phyloP scores from a whole-genome alignment of 805 yeast genomes.

The Sungouiella thailandica region DNA sequence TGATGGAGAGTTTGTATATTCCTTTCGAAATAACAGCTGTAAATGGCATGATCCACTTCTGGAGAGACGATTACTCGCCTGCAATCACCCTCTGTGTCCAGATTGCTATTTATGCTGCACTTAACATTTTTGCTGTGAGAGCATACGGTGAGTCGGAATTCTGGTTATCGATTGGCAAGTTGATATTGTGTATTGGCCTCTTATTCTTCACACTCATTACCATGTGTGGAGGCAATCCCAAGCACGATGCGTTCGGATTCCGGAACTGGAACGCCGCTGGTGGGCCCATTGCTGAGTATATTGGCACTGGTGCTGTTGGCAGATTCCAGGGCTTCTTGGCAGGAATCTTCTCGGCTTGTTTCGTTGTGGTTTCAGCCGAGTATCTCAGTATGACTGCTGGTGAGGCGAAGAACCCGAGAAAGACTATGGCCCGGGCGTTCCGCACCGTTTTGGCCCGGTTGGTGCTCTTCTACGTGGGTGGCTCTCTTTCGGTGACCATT shows the following conservation, averaged over 20 bases:
- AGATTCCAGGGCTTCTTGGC: conserved; percentile 40
- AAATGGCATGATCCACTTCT: conserved; percentile 50
- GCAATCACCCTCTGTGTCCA: conserved; percentile 43
- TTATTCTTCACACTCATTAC: conserved; percentile 71
- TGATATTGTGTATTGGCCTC: conserved; percentile 65
- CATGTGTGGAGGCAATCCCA: conserved; percentile 86
- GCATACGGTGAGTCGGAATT: conserved; percentile 82
- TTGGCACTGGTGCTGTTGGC: conserved; percentile 33
- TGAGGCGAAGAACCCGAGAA: conserved; percentile 40
- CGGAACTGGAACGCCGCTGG: conserved; percentile 35
- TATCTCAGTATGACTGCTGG: conserved; percentile 42
- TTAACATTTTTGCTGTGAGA: conserved; percentile 66
- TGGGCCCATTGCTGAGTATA: conserved; percentile 37
- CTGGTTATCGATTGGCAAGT: conserved; percentile 62
- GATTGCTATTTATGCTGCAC: conserved; percentile 35
- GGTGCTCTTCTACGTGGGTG: conserved; percentile 41
- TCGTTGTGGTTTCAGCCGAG: conserved; percentile 41
- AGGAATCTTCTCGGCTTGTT: conserved; percentile 33
- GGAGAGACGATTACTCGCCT: conserved; percentile 46
- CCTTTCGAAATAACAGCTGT: conserved; percentile 26
- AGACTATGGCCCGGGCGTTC: conserved; percentile 35
- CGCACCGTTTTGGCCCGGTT: conserved; percentile 41
- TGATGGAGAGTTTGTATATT: conserved; percentile 39
- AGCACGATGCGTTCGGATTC: conserved; percentile 50
- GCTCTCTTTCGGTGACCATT: conserved; percentile 38